Conservation (phyloP, 2,329 filamentous ascomycete species). For the Penicillium sp. region DNA sequence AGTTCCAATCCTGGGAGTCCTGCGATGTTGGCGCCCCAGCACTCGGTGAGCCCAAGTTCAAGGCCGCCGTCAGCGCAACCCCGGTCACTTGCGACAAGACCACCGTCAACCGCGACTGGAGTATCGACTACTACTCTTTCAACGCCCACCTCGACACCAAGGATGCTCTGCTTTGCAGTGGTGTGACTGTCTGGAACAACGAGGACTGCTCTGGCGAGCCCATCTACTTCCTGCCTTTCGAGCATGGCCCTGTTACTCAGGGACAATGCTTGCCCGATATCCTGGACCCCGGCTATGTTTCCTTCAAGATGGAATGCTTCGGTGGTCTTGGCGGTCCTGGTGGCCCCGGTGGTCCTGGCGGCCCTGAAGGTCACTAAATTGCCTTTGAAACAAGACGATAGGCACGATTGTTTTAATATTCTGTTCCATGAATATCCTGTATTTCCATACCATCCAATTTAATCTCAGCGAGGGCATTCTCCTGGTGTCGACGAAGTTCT, state of each 20-base stretch:
- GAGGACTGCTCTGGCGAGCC: slow-evolving; percentile 24
- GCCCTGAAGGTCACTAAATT: background rate
- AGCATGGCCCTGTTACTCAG: slow-evolving; percentile 14
- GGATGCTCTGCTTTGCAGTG: slow-evolving; percentile 21
- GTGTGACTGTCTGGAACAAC: slow-evolving; percentile 27
- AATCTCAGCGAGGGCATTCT: slow-evolving; percentile 5
- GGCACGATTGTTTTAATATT: background rate
- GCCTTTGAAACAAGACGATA: background rate
- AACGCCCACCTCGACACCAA: slow-evolving; percentile 24
- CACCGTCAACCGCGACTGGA: slow-evolving; percentile 26
- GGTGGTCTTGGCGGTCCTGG: slow-evolving; percentile 9
- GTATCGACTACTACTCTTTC: slow-evolving; percentile 26
- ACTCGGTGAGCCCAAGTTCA: slow-evolving; percentile 19
- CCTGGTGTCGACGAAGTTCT: background rate
- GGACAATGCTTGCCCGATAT: slow-evolving; percentile 24
- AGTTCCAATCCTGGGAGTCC: slow-evolving; percentile 28
- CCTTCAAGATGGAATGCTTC: slow-evolving; percentile 22
- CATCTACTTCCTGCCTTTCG: slow-evolving; percentile 21
- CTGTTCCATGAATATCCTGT: slow-evolving; percentile 13
- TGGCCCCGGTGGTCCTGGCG: background rate
- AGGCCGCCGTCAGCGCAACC: slow-evolving; percentile 15
- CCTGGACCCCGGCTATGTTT: slow-evolving; percentile 23
- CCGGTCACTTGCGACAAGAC: slow-evolving; percentile 26
- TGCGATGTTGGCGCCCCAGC: slow-evolving; percentile 21
- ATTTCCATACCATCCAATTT: slow-evolving; percentile 10